phyloP scores from a whole-genome alignment of 2,329 filamentous ascomycete species.

The Penicillium sclerotigenum region DNA sequence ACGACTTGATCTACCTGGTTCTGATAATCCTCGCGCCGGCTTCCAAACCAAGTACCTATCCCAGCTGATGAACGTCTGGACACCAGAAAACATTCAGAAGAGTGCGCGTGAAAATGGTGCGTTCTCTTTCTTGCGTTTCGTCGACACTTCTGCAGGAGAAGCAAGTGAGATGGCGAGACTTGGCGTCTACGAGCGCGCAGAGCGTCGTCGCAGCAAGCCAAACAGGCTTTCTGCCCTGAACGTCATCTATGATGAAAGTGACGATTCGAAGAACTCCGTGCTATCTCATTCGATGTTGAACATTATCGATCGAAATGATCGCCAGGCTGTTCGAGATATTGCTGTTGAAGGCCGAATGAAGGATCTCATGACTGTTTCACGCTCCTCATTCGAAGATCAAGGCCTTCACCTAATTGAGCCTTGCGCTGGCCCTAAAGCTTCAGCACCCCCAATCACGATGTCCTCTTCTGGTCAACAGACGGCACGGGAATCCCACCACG shows the following conservation, averaged over 20 bases:
- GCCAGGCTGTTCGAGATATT: slow-evolving; percentile 64
- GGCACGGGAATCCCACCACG: slow-evolving; percentile 61
- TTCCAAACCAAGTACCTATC: slow-evolving; percentile 74
- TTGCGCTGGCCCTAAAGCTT: slow-evolving; percentile 71
- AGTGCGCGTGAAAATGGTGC: slow-evolving; percentile 60
- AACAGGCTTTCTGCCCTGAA: slow-evolving; percentile 65
- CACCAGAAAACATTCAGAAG: slow-evolving; percentile 69
- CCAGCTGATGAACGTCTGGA: slow-evolving; percentile 88
- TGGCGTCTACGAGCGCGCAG: slow-evolving; percentile 70
- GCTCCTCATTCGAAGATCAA: slow-evolving; percentile 61
- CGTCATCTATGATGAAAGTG: slow-evolving; percentile 64
- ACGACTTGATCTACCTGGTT: slow-evolving; percentile 69
- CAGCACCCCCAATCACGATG: slow-evolving; percentile 82
- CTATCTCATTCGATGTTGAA: slow-evolving; percentile 78
- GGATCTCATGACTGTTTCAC: slow-evolving; percentile 75
- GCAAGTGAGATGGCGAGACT: slow-evolving; percentile 66
- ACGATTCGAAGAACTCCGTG: slow-evolving; percentile 57
- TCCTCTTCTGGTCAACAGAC: slow-evolving; percentile 67
- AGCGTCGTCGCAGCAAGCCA: slow-evolving; percentile 52
- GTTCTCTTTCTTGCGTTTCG: slow-evolving; percentile 89
- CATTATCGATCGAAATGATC: slow-evolving; percentile 68
- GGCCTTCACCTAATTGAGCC: slow-evolving; percentile 78
- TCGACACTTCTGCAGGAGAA: slow-evolving; percentile 71
- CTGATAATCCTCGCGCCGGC: slow-evolving; percentile 70
- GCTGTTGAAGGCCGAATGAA: slow-evolving; percentile 69